phyloP scores from a whole-genome alignment of 1,284 basidiomycete genomes.

The Tranzscheliella williamsii region DNA sequence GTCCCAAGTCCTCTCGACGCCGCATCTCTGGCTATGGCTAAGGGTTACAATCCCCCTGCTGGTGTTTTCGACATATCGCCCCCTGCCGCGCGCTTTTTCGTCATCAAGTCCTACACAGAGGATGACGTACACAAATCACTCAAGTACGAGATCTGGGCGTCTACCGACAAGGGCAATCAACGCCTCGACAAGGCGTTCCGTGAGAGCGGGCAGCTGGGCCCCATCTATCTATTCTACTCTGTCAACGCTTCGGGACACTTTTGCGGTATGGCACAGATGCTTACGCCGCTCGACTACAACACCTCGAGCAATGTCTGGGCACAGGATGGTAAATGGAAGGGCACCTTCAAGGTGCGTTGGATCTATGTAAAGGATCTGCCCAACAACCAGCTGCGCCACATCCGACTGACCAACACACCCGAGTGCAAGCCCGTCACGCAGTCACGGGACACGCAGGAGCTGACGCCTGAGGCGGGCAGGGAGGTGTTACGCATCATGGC shows the following conservation, averaged over 20 bases:
- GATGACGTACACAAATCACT: slow-evolving; percentile 58
- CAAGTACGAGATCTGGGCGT: slow-evolving; percentile 59
- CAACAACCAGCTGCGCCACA: slow-evolving; percentile 53
- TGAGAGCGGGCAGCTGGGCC: slow-evolving; percentile 25
- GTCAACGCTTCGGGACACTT: slow-evolving; percentile 59
- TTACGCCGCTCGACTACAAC: slow-evolving; percentile 54
- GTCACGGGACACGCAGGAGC: slow-evolving; percentile 58
- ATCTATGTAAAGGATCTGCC: slow-evolving; percentile 59
- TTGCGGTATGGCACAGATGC: slow-evolving; percentile 59
- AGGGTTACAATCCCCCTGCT: slow-evolving; percentile 41
- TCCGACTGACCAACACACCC: slow-evolving; percentile 46
- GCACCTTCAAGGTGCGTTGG: slow-evolving; percentile 57
- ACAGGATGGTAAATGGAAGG: slow-evolving; percentile 60
- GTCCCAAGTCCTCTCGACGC: slow-evolving; percentile 12
- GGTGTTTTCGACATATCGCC: slow-evolving; percentile 36
- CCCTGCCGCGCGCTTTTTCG: slow-evolving; percentile 49
- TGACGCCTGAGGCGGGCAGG: slow-evolving; percentile 43
- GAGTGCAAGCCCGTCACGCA: slow-evolving; percentile 59
- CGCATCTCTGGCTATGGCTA: slow-evolving; percentile 13
- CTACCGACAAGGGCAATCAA: slow-evolving; percentile 59
- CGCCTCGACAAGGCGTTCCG: slow-evolving; percentile 52
- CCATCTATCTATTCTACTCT: slow-evolving; percentile 59
- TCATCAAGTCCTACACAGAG: slow-evolving; percentile 60
- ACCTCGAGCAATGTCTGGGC: slow-evolving; percentile 56
- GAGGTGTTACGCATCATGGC: slow-evolving; percentile 53